Evolutionary conservation across 2,329 filamentous ascomycete species (phyloP).

Genomic region (Fusarium secorum): DNA sequence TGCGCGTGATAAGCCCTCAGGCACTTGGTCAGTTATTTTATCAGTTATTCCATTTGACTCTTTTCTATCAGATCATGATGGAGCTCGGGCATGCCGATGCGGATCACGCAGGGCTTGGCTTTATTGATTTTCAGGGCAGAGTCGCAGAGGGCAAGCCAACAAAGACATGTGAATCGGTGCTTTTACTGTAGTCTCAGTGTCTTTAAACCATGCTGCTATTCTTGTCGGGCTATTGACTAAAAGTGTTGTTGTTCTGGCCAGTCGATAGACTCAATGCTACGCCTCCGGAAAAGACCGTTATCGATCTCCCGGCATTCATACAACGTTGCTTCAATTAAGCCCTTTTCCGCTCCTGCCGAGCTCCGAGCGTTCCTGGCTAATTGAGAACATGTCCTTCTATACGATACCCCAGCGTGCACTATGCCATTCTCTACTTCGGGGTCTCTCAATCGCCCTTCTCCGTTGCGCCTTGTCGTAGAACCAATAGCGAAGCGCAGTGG

Average conservation of each 20-base stretch:
- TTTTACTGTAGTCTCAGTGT: background rate
- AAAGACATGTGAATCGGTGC: background rate
- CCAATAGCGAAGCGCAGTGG: conserved; percentile 8
- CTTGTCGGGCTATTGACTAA: background rate
- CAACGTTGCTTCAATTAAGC: conserved; percentile 11
- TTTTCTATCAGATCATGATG: conserved; percentile 24
- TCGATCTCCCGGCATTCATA: conserved; percentile 16
- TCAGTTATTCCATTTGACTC: background rate
- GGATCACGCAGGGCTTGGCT: conserved; percentile 16
- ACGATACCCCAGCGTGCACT: background rate
- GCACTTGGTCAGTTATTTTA: conserved; percentile 7
- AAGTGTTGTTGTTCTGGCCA: background rate
- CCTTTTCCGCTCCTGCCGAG: background rate
- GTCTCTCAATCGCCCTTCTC: conserved; percentile 4
- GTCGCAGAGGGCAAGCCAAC: background rate
- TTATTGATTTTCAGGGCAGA: conserved; percentile 24
- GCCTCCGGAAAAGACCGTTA: conserved; percentile 27
- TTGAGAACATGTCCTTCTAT: background rate
- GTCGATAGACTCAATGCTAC: background rate
- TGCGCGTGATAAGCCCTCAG: background rate
- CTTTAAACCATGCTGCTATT: background rate
- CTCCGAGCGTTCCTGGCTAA: conserved; percentile 16
- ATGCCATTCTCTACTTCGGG: background rate
- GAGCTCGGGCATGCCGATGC: conserved; percentile 19
- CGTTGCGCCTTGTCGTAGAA: background rate